These are phyloP conservation scores for Bryoerythrophyllum caledonicum DNA, from an alignment of 225 moss, liverwort and hornwort genomes.

Conservation along the genomic window DNA sequence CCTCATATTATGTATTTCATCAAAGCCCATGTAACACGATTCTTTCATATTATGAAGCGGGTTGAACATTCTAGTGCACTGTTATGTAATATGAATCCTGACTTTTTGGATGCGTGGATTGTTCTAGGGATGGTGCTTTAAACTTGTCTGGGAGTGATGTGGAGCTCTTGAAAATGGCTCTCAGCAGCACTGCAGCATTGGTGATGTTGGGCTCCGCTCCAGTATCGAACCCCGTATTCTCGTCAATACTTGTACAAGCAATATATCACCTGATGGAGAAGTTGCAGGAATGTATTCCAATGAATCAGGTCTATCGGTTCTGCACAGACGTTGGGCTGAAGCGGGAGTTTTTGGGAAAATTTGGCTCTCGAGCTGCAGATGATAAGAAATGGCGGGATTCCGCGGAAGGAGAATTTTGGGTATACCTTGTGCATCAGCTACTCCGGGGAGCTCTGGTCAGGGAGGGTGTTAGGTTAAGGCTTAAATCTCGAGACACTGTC, in stretches of 20 bases:
- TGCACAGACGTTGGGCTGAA: conserved; percentile 54
- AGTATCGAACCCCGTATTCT: conserved; percentile 58
- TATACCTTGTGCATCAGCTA: conserved; percentile 54
- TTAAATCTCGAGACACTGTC: conserved; percentile 54
- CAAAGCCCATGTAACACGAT: neutral
- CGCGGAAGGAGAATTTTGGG: conserved; percentile 64
- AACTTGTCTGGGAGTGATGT: conserved; percentile 45
- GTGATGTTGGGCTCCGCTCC: conserved; percentile 60
- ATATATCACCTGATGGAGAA: conserved; percentile 54
- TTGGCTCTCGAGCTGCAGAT: conserved; percentile 62
- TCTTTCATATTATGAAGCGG: neutral
- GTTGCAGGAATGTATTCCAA: conserved; percentile 45
- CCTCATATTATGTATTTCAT: neutral
- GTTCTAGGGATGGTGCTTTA: conserved; percentile 34
- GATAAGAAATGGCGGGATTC: conserved; percentile 50
- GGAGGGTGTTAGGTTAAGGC: conserved; percentile 59
- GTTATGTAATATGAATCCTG: conserved; percentile 15
- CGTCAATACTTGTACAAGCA: conserved; percentile 38
- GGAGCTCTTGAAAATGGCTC: conserved; percentile 55
- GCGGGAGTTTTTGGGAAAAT: conserved; percentile 52
- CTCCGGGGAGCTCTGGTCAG: conserved; percentile 60
- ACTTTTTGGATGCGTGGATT: conserved; percentile 23
- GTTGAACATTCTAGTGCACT: conserved; percentile 11
- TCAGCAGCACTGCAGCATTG: conserved; percentile 54
- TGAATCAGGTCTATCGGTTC: conserved; percentile 54